phyloP scores from a whole-genome alignment of 345 rosid genomes.

The Gossypium ekmanianum region DNA sequence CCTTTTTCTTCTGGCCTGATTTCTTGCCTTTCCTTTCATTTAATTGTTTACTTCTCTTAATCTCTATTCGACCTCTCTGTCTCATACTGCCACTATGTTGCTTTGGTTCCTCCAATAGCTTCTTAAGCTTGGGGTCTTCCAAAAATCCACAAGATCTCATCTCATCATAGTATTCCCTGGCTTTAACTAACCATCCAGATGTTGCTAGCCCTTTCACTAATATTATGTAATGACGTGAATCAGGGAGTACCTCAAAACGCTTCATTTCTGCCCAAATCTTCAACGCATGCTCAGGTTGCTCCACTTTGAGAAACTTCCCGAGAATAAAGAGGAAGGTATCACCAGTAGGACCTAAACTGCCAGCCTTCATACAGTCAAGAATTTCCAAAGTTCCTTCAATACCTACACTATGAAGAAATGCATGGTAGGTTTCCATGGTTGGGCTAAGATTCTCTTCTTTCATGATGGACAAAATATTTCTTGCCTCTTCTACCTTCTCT shows the following conservation, averaged over 20 bases:
- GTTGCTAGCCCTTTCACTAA: constrained; percentile 55
- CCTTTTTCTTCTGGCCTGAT: constrained; percentile 14
- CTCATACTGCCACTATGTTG: constrained; percentile 19
- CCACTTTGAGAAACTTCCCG: constrained; percentile 44
- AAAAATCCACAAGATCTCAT: constrained; percentile 62
- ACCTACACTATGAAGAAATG: constrained; percentile 47
- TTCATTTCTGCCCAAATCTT: constrained; percentile 72
- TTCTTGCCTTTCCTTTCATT: constrained; percentile 22
- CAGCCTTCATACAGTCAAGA: constrained; percentile 52
- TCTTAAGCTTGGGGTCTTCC: constrained; percentile 72
- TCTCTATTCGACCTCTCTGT: constrained; percentile 19
- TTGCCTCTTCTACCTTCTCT: constrained; percentile 54
- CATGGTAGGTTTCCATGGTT: constrained; percentile 71
- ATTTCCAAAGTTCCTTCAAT: constrained; percentile 51
- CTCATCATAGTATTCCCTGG: constrained; percentile 56
- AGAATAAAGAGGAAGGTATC: constrained; percentile 62
- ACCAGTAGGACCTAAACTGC: constrained; percentile 54
- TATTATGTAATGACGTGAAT: constrained; percentile 40
- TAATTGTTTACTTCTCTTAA: constrained; percentile 16
- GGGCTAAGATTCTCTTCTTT: constrained; percentile 44
- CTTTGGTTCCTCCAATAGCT: constrained; percentile 40
- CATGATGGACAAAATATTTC: constrained; percentile 57
- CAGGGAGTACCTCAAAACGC: constrained; percentile 44
- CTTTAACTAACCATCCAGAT: constrained; percentile 53
- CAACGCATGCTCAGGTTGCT: constrained; percentile 63